Evolutionary conservation across 768 basidiomycete genomes (phyloP).

Genomic region (Suillus cothurnatus): DNA sequence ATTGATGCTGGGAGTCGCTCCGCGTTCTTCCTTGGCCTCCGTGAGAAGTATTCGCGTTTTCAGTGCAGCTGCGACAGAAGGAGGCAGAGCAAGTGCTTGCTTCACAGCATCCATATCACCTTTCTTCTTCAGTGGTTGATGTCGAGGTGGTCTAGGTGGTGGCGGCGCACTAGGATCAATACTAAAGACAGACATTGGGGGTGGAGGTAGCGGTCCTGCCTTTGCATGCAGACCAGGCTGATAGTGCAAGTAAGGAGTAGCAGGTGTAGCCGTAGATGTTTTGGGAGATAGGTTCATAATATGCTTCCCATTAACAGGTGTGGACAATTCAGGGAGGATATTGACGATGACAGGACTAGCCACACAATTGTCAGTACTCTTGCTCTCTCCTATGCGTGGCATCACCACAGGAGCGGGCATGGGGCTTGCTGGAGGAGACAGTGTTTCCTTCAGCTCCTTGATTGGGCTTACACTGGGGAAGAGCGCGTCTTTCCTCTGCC

Average conservation of each 20-base stretch:
- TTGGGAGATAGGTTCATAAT: constrained; percentile 24
- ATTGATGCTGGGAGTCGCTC: not conserved
- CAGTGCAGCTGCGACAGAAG: constrained; percentile 51
- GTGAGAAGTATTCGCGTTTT: constrained; percentile 9
- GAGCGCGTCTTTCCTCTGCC: constrained; percentile 38
- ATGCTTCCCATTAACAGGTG: constrained; percentile 12
- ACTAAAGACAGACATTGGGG: constrained; percentile 58
- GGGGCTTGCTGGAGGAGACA: constrained; percentile 5
- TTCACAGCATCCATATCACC: constrained; percentile 59
- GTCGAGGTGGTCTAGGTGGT: constrained; percentile 61
- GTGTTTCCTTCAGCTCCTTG: constrained; percentile 26
- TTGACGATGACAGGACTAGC: constrained; percentile 63
- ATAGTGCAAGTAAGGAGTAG: constrained; percentile 55
- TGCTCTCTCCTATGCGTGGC: constrained; percentile 63
- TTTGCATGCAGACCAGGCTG: constrained; percentile 70
- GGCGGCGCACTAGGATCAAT: constrained; percentile 52
- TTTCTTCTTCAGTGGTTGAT: constrained; percentile 52
- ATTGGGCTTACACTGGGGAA: constrained; percentile 32
- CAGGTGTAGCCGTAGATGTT: constrained; percentile 27
- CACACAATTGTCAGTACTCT: constrained; percentile 60
- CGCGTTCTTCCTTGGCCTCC: not conserved
- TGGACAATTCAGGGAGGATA: constrained; percentile 39
- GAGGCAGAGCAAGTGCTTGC: constrained; percentile 60
- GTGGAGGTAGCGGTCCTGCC: constrained; percentile 73
- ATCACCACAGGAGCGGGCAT: constrained; percentile 44